Base-by-base conservation (phyloP, 2,329 filamentous ascomycete genomes). In the Ascomycota sp. region DNA sequence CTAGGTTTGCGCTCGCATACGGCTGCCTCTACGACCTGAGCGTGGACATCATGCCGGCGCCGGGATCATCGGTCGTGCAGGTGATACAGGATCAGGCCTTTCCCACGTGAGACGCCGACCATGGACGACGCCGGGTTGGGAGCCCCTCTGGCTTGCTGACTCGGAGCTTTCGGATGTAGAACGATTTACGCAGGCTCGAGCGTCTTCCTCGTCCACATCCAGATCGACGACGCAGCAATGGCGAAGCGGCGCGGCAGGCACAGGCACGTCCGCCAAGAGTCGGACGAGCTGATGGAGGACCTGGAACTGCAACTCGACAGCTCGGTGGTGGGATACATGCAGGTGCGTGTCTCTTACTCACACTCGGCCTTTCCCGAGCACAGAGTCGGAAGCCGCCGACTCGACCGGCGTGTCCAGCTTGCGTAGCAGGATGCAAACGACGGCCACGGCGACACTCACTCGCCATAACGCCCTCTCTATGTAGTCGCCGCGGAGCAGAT, bases 231-330 rank as follows among this genome's bases (percentile, higher is more conserved):
- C 8, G 35, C 30, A 15, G n/a, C n/a, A n/a, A 26, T 28, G 24
- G 24, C 33, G 5, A 29, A 30, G 8, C 33, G 33, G 19, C 25
- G 25, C 19, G 26, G 22, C 26, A 23, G 31, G 13, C 23, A 26
- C 11, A 31, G 34, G 7, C 47, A 56, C 30, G 21, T 40, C 7
- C 48, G 49, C 21, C 51, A 57, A 28, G 56, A 51, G 24, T 61
- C 68, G 0, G 65, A 72, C 9, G 55, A 64, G 25, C 48, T 74
- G 21, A 67, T 75, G 11, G 57, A 65, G 17, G 65, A 72, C 33
- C 51, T 75, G 8, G 65, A 74, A 40, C 48, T 53, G 20, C 59
- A 70, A 32, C 57, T 75, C 3, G 65, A 67, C 20, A 52, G 56
- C 30, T 51, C 51, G 4, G 45, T 45, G 13, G 54, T 53, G 11